phyloP scores from a whole-genome alignment of 2,329 filamentous ascomycete genomes.

The Mycosphaerella sp. region DNA sequence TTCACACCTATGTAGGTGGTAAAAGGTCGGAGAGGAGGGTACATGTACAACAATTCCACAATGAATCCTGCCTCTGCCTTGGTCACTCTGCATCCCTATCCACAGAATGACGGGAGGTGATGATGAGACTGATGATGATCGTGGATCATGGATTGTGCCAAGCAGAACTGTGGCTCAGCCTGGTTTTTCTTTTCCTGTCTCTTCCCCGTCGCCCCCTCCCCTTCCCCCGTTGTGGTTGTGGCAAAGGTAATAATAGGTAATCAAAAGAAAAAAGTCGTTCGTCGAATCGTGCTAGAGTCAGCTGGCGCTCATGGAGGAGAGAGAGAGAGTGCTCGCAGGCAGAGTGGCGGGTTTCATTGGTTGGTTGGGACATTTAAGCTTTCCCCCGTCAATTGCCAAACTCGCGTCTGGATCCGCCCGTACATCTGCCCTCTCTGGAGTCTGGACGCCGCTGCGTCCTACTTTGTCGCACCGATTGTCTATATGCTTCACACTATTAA shows the following conservation, averaged over 20 bases:
- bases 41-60: too few relatives aligned
- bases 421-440: constrained; percentile 9
- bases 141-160: background rate
- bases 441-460: constrained; percentile 7
- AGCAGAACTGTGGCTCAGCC: background rate
- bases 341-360: constrained; percentile 9
- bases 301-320: background rate
- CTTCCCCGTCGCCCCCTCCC: too few relatives aligned
- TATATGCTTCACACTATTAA: constrained; percentile 16
- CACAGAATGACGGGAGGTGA: too few relatives aligned
- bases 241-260: too few relatives aligned
- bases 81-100: background rate
- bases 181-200: background rate
- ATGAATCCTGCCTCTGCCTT: too few relatives aligned
- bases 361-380: constrained; percentile 1
- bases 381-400: constrained; percentile 3
- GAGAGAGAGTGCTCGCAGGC: background rate
- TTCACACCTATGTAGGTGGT: too few relatives aligned
- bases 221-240: too few relatives aligned
- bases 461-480: constrained; percentile 1
- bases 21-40: too few relatives aligned
- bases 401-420: constrained; percentile 4
- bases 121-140: background rate
- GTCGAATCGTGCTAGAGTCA: too few relatives aligned
- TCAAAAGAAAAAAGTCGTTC: too few relatives aligned